A percentile compares a stretch with the other conserved stretches of the same genome.
Evolutionary conservation across 2,329 filamentous ascomycete species (phyloP).

Genomic region (Cryphonectria naterciae): DNA sequence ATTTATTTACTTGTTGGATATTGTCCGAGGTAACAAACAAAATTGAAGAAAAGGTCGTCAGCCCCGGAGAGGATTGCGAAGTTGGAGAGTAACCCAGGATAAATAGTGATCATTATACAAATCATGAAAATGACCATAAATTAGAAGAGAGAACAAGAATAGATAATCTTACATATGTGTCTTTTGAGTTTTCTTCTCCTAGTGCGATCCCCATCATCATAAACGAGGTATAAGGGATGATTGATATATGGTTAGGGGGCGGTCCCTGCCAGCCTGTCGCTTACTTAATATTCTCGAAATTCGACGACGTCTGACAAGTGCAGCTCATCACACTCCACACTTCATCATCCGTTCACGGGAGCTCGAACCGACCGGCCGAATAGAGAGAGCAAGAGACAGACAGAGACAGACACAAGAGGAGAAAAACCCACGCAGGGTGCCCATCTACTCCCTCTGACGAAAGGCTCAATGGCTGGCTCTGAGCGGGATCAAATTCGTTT

Average conservation of each 20-base stretch:
- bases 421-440: background rate
- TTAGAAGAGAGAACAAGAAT: too few relatives aligned
- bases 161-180: too few relatives aligned
- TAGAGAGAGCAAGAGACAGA: background rate
- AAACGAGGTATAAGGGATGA: background rate
- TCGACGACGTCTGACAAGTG: background rate
- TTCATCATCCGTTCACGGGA: background rate
- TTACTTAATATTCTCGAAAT: conserved; percentile 1
- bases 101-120: too few relatives aligned
- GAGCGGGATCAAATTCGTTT: background rate
- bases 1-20: too few relatives aligned
- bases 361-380: background rate
- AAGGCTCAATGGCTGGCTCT: background rate
- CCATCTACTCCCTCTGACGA: background rate
- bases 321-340: background rate
- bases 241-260: background rate
- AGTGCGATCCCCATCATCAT: too few relatives aligned
- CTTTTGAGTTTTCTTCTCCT: background rate
- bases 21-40: too few relatives aligned
- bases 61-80: too few relatives aligned
- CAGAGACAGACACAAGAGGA: background rate
- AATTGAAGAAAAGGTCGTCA: too few relatives aligned
- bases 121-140: too few relatives aligned
- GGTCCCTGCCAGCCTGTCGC: background rate
- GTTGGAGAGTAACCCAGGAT: too few relatives aligned